Conservation (phyloP, 345 rosid species). For the Psidium guajava region DNA sequence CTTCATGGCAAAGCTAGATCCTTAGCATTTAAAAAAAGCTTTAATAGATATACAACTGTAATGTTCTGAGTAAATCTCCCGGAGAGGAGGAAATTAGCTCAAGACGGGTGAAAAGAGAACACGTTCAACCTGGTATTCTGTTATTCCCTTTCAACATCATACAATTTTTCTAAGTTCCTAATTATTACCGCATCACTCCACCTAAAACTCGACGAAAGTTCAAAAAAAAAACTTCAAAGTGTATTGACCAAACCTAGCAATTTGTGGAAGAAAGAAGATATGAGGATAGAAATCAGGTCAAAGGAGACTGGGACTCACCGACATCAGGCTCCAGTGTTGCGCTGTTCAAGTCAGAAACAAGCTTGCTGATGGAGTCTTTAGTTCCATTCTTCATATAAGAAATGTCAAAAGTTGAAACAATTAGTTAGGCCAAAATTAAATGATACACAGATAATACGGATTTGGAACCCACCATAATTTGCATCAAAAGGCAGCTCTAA, state of each 20-base stretch:
- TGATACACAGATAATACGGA: not conserved
- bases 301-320: conserved; percentile 33
- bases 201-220: not conserved
- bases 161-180: not conserved
- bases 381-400: conserved; percentile 65
- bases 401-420: not conserved
- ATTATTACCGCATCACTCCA: not conserved
- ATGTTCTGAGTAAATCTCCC: not conserved
- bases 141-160: not conserved
- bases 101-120: not conserved
- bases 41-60: not conserved
- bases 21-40: not conserved
- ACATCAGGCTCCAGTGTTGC: conserved; percentile 85
- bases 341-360: conserved; percentile 77
- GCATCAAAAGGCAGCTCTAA: not conserved
- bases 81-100: not conserved
- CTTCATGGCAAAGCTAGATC: not conserved
- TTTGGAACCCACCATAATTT: not conserved
- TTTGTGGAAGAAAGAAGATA: not conserved
- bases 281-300: not conserved
- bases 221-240: not conserved
- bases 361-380: conserved; percentile 79
- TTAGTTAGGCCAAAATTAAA: not conserved
- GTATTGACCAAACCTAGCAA: not conserved
- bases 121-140: not conserved